Conservation (phyloP, 2,329 filamentous ascomycete species). For the Colletotrichum trifolii region DNA sequence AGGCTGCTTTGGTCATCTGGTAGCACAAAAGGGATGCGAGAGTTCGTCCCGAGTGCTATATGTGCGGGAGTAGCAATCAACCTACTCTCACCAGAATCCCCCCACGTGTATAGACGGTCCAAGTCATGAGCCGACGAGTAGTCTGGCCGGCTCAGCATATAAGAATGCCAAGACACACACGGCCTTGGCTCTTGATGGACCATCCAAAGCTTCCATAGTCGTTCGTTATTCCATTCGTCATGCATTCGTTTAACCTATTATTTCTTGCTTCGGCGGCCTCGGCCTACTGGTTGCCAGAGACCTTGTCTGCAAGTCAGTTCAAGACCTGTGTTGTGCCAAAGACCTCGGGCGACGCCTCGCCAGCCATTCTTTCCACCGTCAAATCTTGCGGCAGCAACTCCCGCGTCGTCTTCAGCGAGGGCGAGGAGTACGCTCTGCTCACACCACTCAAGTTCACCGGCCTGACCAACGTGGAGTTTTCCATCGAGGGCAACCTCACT, state of each 20-base stretch:
- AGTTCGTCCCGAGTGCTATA: conserved; percentile 11
- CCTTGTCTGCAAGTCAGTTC: conserved; percentile 10
- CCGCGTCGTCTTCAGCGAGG: conserved; percentile 17
- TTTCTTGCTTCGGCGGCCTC: not conserved
- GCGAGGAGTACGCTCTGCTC: conserved; percentile 16
- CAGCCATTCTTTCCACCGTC: conserved; percentile 9
- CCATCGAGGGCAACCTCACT: conserved; percentile 16
- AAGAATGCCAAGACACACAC: not conserved
- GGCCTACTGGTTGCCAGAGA: conserved; percentile 29
- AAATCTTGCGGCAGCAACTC: conserved; percentile 27
- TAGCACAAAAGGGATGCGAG: not conserved
- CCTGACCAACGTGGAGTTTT: conserved; percentile 26
- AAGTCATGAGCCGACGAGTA: not conserved
- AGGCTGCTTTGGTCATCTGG: not conserved
- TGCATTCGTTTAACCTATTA: not conserved
- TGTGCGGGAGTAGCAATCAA: not conserved
- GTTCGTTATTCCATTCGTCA: not conserved
- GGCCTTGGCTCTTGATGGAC: not conserved
- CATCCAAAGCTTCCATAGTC: not conserved
- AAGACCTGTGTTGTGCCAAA: conserved; percentile 28
- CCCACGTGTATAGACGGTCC: not conserved
- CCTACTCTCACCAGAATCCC: not conserved
- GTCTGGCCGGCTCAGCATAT: not conserved
- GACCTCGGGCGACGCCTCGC: conserved; percentile 16
- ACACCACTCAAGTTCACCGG: conserved; percentile 16